Evolutionary conservation across 192 early-diverging fungal genomes (phyloP).

Genomic region (Linnemannia hyalina): DNA sequence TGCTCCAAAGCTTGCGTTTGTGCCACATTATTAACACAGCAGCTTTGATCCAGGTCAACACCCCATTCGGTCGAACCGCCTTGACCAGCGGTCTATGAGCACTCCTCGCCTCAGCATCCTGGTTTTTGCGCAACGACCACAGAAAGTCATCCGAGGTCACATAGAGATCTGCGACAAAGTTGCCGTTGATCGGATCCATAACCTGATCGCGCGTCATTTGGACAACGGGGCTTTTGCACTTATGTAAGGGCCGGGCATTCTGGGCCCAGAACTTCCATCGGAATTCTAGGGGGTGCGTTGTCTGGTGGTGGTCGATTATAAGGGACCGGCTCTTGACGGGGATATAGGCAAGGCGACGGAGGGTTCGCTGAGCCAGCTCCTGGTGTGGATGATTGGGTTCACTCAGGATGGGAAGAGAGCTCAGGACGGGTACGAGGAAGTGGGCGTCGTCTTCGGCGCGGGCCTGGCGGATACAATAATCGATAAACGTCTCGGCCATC

Average conservation of each 20-base stretch:
- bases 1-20: not conserved
- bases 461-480: conserved; percentile 16
- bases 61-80: not conserved
- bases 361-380: not conserved
- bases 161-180: conserved; percentile 3
- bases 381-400: not conserved
- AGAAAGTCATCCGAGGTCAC: conserved; percentile 17
- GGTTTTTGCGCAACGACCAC: not conserved
- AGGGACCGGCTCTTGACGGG: conserved; percentile 15
- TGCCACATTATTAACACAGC: conserved; percentile 3
- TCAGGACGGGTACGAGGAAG: not conserved
- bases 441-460: not conserved
- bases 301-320: conserved; percentile 13
- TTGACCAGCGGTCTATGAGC: not conserved
- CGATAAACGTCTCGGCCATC: conserved; percentile 6
- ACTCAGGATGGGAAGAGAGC: not conserved
- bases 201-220: not conserved
- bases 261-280: conserved; percentile 18
- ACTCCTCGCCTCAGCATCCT: not conserved
- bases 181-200: not conserved
- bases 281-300: conserved; percentile 5
- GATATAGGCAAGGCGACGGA: conserved; percentile 19
- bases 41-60: conserved; percentile 8
- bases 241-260: not conserved
- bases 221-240: conserved; percentile 12